Conservation (phyloP, 73 alveolate species). For the Tetrahymena thermophila region DNA sequence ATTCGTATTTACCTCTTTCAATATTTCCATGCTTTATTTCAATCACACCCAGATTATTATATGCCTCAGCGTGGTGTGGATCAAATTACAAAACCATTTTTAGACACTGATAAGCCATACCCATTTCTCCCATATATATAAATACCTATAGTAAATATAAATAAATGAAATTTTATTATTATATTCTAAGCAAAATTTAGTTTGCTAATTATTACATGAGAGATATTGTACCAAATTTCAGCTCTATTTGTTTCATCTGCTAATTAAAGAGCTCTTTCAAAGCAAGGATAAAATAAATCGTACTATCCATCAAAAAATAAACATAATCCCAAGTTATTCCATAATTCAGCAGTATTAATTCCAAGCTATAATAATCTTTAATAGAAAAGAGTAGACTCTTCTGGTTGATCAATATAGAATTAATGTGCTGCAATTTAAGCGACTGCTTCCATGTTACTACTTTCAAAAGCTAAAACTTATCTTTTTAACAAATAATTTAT, state of each 20-base stretch:
- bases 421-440: slow-evolving; percentile 97
- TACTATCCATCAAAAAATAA: slow-evolving; percentile 89
- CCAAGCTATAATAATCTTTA: slow-evolving; percentile 92
- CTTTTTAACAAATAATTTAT: background rate
- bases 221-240: slow-evolving; percentile 39
- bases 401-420: slow-evolving; percentile 98
- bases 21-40: slow-evolving; percentile 5
- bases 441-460: slow-evolving; percentile 93
- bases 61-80: slow-evolving; percentile 45
- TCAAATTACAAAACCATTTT: slow-evolving; percentile 13
- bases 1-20: slow-evolving; percentile 15
- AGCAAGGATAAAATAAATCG: slow-evolving; percentile 44
- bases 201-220: background rate
- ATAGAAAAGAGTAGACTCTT: slow-evolving; percentile 93
- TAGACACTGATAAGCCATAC: slow-evolving; percentile 28
- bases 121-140: slow-evolving; percentile 39
- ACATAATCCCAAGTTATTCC: slow-evolving; percentile 98
- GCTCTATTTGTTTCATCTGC: slow-evolving; percentile 32
- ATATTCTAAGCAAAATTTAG: background rate
- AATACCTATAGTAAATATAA: background rate
- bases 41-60: slow-evolving; percentile 20
- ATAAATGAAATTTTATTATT: background rate
- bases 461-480: slow-evolving; percentile 50
- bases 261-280: slow-evolving; percentile 39
- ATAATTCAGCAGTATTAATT: slow-evolving; percentile 88